Evolutionary conservation across 2,329 filamentous ascomycete species (phyloP), one percentile per base, ranked within the genome.

Genomic region (Septoria linicola): DNA sequence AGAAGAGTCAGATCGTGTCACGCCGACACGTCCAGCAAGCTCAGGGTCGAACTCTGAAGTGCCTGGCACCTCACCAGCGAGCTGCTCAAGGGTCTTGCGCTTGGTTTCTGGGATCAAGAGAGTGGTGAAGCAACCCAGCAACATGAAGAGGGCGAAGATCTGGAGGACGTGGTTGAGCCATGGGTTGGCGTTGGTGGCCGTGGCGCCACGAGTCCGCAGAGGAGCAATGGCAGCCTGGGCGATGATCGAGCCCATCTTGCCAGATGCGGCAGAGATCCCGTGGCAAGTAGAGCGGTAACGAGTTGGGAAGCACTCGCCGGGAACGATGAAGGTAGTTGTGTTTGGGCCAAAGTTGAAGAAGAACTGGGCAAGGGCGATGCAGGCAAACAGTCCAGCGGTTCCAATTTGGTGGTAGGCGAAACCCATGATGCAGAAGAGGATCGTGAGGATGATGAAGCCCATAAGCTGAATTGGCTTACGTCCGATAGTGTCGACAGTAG

Each of bases 71-170:
- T 89, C 85, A 8, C 84, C 84, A 1, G 83, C 79, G 11, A 89
- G 73, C 60, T 87, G 81, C 67, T 89, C 88, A 35, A 93, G 73
- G 0, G 87, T 89, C 67, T 82, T 56, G 45, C 60, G 55, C 71
- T 87, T 89, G 20, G 63, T 72, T 86, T 89, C 53, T 54, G 90
- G 71, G 90, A 88, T 0, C 87, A 92, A 71, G 3, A 90, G 72
- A 1, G 84, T 83, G 2, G 82, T 81, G 40, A 88, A 70, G 40
- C 81, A 79, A 30, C 88, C 88, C 44, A 80, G 78, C 4, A 91
- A 75, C 88, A 90, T 91, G 74, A 92, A 90, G 8, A 89, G 75
- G 0, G 86, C 85, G 68, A 88, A 90, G 31, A 90, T 85, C 66
- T 89, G 78, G 74, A 92, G 83, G 31, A 91, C 79, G 50, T 85